These are phyloP conservation scores for Lablab purpureus DNA, from an alignment of 306 rosid species.

Conservation along the genomic window DNA sequence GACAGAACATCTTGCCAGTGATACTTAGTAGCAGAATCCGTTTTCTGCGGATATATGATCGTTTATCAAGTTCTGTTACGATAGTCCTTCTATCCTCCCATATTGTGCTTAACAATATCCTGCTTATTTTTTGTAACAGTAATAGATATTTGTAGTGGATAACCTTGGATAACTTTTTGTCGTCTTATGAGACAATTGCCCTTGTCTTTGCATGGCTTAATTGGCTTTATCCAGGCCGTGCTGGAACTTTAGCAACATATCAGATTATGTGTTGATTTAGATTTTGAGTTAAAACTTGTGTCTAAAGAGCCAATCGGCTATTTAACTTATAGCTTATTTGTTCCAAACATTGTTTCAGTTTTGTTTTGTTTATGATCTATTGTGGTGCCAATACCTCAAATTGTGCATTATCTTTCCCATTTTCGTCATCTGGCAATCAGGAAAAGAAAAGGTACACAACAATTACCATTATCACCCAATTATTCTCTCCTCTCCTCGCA, in stretches of 20 bases:
- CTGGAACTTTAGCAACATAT: background rate
- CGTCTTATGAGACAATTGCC: background rate
- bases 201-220: background rate
- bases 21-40: conserved; percentile 12
- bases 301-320: background rate
- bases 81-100: background rate
- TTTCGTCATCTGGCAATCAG: background rate
- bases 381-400: background rate
- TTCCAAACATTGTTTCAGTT: background rate
- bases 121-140: conserved; percentile 16
- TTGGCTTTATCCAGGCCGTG: background rate
- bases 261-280: background rate
- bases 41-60: conserved; percentile 11
- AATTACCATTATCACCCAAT: too few relatives aligned
- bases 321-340: conserved; percentile 2
- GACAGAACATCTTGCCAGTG: conserved; percentile 19
- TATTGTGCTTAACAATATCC: conserved; percentile 3
- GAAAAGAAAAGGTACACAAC: background rate
- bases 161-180: conserved; percentile 13
- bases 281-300: background rate
- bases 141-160: background rate
- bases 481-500: too few relatives aligned
- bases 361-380: background rate
- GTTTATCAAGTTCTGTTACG: background rate
- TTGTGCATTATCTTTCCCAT: background rate